A percentile compares a stretch with the other conserved stretches of the same genome.
These are phyloP conservation scores for Macaranga tanarius DNA, from an alignment of 441 rosid genomes.

Conservation along the genomic window DNA sequence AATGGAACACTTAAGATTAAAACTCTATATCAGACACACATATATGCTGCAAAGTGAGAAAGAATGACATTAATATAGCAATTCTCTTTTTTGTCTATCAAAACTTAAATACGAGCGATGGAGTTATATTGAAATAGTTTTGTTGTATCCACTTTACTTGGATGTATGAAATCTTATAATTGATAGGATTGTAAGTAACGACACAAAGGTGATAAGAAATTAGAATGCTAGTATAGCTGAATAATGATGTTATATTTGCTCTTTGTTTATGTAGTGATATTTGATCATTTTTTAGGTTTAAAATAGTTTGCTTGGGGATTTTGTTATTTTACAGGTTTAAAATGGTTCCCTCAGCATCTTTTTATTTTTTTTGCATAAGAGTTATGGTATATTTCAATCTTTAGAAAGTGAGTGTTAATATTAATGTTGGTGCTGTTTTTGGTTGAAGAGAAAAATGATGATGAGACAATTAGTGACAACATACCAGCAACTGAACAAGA, in stretches of 20 bases:
- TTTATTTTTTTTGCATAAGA: not conserved
- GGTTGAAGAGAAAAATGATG: conserved; percentile 57
- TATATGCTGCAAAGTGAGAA: not conserved
- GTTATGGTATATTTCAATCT: not conserved
- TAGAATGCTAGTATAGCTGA: not conserved
- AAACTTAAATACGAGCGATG: not conserved
- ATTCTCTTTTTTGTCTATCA: not conserved
- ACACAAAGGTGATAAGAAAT: not conserved
- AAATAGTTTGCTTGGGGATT: not conserved
- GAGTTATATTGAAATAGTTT: not conserved
- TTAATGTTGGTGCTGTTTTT: not conserved
- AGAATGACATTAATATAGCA: not conserved
- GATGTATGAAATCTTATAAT: not conserved
- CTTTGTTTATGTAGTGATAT: not conserved
- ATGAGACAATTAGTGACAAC: conserved; percentile 63
- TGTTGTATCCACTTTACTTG: not conserved
- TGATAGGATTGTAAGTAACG: not conserved
- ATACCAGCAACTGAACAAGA: conserved; percentile 57
- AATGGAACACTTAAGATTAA: not conserved
- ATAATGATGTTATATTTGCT: not conserved
- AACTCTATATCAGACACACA: too few species aligned
- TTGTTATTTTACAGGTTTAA: not conserved
- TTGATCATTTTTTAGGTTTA: not conserved
- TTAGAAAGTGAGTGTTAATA: not conserved
- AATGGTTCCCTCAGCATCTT: not conserved